phyloP scores from a whole-genome alignment of 1,284 basidiomycete species.

The Xerocomus tenax region DNA sequence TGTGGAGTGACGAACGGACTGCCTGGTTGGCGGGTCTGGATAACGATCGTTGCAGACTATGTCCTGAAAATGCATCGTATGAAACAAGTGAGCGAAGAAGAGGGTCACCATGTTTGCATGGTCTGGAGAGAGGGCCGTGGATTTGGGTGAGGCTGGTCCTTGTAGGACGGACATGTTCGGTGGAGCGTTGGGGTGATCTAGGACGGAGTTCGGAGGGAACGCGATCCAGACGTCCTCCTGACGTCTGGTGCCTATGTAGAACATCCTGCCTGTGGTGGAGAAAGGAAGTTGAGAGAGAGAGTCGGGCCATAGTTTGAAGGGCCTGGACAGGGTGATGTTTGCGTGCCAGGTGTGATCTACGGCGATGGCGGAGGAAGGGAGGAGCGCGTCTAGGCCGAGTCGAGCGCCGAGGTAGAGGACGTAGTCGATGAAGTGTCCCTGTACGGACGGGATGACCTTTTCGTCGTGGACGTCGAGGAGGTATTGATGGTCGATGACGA shows the following conservation, averaged over 20 bases:
- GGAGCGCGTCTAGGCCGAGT: neutral
- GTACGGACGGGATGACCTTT: neutral
- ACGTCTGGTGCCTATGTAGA: neutral
- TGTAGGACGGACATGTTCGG: neutral
- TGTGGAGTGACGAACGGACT: neutral
- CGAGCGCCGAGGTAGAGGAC: neutral
- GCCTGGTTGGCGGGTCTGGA: neutral
- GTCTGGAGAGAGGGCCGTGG: neutral
- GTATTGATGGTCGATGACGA: neutral
- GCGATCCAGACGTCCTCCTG: conserved; percentile 11
- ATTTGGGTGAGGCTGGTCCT: neutral
- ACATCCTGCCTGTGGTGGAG: neutral
- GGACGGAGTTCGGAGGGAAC: neutral
- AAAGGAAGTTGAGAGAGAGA: neutral
- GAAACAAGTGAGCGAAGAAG: conserved; percentile 2
- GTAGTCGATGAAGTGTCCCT: conserved; percentile 4
- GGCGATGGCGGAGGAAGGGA: neutral
- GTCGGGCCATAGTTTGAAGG: conserved; percentile 6
- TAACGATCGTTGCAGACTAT: neutral
- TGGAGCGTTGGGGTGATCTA: neutral
- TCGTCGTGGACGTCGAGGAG: neutral
- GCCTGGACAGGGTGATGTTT: neutral
- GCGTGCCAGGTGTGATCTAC: conserved; percentile 1
- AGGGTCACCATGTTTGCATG: conserved; percentile 1
- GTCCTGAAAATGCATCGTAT: neutral